Percentiles rank a stretch among this genome's conserved stretches.
These are phyloP conservation scores for Coprinopsis strossmayeri DNA, from an alignment of 768 basidiomycete species.

Conservation along the genomic window DNA sequence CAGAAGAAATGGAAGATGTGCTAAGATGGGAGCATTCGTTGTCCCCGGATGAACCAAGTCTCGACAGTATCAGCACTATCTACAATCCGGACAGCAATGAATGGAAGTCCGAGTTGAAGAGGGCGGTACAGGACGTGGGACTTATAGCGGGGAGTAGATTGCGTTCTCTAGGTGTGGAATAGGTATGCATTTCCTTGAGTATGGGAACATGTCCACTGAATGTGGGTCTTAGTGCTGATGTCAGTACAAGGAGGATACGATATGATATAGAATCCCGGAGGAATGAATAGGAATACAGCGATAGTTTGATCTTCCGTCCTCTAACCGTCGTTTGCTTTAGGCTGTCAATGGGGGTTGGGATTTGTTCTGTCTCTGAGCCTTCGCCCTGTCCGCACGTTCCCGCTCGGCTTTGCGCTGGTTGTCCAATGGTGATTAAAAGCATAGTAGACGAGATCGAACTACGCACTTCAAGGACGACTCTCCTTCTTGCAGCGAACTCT, in stretches of 20 bases:
- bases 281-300: no score
- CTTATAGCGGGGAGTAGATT: constrained; percentile 71
- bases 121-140: constrained; percentile 71
- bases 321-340: no score
- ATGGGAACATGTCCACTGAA: no score
- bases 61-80: constrained; percentile 31
- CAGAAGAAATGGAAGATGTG: constrained; percentile 71
- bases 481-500: constrained; percentile 54
- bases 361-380: background rate
- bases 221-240: no score
- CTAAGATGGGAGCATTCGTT: constrained; percentile 49
- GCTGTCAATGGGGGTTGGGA: background rate
- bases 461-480: constrained; percentile 42
- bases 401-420: constrained; percentile 25
- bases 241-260: no score
- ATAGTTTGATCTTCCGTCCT: no score
- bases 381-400: constrained; percentile 18
- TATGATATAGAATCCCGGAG: no score
- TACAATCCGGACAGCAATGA: constrained; percentile 27
- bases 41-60: constrained; percentile 32
- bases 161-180: constrained; percentile 34
- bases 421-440: background rate
- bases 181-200: constrained; percentile 8
- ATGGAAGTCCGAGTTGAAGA: constrained; percentile 64
- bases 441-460: background rate